Base-by-base conservation (phyloP, 371 early-diverging fungal species). In the Rhizopus stolonifer region DNA sequence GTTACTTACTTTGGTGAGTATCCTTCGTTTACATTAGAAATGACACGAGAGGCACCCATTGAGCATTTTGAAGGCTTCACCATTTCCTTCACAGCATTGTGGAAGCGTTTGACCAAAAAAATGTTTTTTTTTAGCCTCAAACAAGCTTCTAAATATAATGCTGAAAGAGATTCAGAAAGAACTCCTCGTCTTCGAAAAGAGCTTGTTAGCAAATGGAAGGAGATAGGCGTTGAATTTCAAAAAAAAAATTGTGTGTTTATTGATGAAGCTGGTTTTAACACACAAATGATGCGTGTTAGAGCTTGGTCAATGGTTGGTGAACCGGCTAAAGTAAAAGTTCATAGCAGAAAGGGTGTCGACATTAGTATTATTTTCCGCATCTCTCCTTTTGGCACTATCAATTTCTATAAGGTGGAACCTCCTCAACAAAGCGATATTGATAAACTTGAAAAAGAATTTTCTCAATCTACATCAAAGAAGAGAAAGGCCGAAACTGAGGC, bases 231-330 rank as follows among this genome's bases (percentile, higher is more conserved):
- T n/a, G n/a, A n/a, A n/a, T 54, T 54, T 31, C 55, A 49, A 22
- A 49, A 50, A n/a, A n/a, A n/a, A 33, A 56, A 56, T 4, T 56
- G 46, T 22, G 34, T 49, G 1, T 50, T 56, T 45, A 31, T 55
- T 31, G 55, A 55, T 48, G 39, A 46, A 25, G 47, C 47, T 25
- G 47, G 54, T 1, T 54, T 54, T 25, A 25, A 46, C 21, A 48
- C 40, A n/a, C 55, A 55, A 23, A 42, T 42, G 31, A 40, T 55
- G 32, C 17, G 55, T 38, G 23, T 47, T 14, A 39, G 55, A 17
- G 55, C 48, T 5, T 55, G 49, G 55, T 56, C 34, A 24, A 56
- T 44, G 44, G 38, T 39, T 43, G 49, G 36, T 25, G 24, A 34
- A 0, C 33, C 56, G 24, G 49, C 56, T 14, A 49, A 25, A 49